Percentiles rank a stretch among this genome's conserved stretches.
Evolutionary conservation across 768 basidiomycete genomes (phyloP).

Genomic region (Auriscalpium microsporum): DNA sequence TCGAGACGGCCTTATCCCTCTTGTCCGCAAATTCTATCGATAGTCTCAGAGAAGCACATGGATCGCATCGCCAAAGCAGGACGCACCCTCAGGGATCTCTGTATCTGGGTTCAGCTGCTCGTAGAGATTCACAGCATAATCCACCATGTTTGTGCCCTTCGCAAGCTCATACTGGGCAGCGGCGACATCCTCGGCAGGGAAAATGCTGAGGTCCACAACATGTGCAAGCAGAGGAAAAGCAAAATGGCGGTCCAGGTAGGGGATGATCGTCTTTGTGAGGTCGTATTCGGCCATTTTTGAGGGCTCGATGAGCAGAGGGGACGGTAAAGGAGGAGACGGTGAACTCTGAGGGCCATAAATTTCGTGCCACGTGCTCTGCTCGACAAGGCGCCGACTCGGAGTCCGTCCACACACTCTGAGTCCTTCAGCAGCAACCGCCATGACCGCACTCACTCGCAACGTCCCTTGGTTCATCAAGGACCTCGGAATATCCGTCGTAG

Average conservation of each 20-base stretch:
- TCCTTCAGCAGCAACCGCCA: conserved; percentile 20
- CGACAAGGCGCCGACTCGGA: no score
- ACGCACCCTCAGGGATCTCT: conserved; percentile 58
- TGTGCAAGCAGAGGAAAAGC: conserved; percentile 89
- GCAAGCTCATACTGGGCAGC: conserved; percentile 95
- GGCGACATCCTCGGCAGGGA: conserved; percentile 71
- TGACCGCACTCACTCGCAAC: conserved; percentile 74
- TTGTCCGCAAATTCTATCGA: conserved; percentile 74
- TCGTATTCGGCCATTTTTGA: conserved; percentile 78
- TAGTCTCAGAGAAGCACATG: background rate
- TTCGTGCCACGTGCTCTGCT: conserved; percentile 1
- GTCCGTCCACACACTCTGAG: no score
- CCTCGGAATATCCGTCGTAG: conserved; percentile 73
- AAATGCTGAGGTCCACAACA: conserved; percentile 67
- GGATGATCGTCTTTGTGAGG: conserved; percentile 83
- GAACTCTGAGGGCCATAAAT: background rate
- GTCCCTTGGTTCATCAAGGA: conserved; percentile 82
- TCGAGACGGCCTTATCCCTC: conserved; percentile 73
- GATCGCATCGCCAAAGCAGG: background rate
- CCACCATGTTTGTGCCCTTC: conserved; percentile 97
- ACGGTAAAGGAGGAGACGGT: no score
- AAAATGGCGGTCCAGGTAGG: conserved; percentile 91
- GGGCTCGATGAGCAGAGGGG: background rate
- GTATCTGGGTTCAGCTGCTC: conserved; percentile 69
- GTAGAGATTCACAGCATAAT: conserved; percentile 80